Percentiles rank a stretch among this genome's conserved stretches.
These are phyloP conservation scores for Primulina eburnea DNA, from an alignment of 257 asterid genomes.

Conservation along the genomic window DNA sequence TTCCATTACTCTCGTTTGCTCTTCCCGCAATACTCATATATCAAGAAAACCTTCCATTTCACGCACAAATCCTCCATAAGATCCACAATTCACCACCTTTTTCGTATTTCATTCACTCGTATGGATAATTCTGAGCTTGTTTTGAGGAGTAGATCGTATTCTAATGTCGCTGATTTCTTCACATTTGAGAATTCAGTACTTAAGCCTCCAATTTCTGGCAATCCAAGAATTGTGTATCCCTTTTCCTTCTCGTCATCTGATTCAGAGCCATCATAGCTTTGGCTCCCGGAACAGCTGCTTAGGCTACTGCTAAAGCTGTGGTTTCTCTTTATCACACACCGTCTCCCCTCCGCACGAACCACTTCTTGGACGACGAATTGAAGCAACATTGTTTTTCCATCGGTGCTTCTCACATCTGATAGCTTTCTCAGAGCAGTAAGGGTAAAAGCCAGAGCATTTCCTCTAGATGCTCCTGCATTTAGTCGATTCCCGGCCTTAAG, in stretches of 20 bases:
- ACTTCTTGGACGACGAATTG: conserved; percentile 90
- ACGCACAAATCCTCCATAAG: conserved; percentile 39
- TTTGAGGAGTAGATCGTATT: conserved; percentile 45
- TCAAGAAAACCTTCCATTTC: conserved; percentile 61
- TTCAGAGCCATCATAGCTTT: conserved; percentile 19
- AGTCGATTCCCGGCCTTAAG: conserved; percentile 81
- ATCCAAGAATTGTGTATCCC: conserved; percentile 76
- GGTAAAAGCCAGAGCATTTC: conserved; percentile 76
- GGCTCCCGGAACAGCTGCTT: conserved; percentile 28
- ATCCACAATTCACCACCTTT: conserved; percentile 33
- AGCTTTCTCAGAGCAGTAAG: conserved; percentile 76
- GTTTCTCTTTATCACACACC: conserved; percentile 49
- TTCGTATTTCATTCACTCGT: conserved; percentile 39
- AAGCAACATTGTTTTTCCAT: conserved; percentile 79
- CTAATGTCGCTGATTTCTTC: conserved; percentile 66
- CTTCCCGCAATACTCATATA: conserved; percentile 40
- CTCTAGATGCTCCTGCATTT: conserved; percentile 84
- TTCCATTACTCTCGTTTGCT: conserved; percentile 64
- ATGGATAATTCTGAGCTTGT: conserved; percentile 38
- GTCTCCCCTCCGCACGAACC: conserved; percentile 86
- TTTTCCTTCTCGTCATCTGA: conserved; percentile 58
- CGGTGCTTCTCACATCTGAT: conserved; percentile 82
- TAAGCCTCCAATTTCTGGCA: conserved; percentile 76
- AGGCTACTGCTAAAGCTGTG: conserved; percentile 51
- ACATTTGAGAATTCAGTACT: conserved; percentile 68